Conservation (phyloP, 1,284 basidiomycete genomes). For the Apiotrichum gamsii region DNA sequence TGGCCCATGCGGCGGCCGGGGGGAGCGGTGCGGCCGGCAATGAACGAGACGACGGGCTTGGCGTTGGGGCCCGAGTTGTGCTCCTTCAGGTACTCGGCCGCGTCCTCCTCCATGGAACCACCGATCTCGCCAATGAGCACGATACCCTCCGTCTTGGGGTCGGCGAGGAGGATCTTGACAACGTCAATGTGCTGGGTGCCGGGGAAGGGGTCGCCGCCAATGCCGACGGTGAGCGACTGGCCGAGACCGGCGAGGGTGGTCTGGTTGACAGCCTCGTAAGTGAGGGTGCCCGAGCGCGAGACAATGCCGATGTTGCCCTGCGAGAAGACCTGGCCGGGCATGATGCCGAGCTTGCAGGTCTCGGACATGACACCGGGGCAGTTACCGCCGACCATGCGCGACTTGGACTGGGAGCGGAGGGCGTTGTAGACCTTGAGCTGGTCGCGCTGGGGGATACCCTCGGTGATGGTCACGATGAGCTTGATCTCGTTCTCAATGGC, state of each 20-base stretch:
- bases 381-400: conserved; percentile 84
- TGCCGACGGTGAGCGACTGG: conserved; percentile 93
- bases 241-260: conserved; percentile 94
- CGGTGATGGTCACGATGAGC: conserved; percentile 93
- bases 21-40: conserved; percentile 94
- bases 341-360: conserved; percentile 99
- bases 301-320: conserved; percentile 95
- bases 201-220: conserved; percentile 95
- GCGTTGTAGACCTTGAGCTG: conserved; percentile 93
- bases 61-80: conserved; percentile 86
- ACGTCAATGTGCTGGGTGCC: conserved; percentile 87
- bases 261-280: conserved; percentile 50
- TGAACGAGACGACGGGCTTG: conserved; percentile 97
- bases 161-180: conserved; percentile 91
- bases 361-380: conserved; percentile 97
- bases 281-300: conserved; percentile 81
- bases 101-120: conserved; percentile 98
- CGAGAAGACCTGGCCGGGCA: conserved; percentile 94
- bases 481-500: conserved; percentile 96
- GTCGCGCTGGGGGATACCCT: conserved; percentile 93
- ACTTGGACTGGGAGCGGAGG: conserved; percentile 87
- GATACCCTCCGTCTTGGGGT: conserved; percentile 88
- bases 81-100: conserved; percentile 87
- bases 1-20: conserved; percentile 98
- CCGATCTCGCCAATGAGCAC: conserved; percentile 99